Base-by-base conservation (phyloP, 805 yeast species). In the Kuraishia cidri region DNA sequence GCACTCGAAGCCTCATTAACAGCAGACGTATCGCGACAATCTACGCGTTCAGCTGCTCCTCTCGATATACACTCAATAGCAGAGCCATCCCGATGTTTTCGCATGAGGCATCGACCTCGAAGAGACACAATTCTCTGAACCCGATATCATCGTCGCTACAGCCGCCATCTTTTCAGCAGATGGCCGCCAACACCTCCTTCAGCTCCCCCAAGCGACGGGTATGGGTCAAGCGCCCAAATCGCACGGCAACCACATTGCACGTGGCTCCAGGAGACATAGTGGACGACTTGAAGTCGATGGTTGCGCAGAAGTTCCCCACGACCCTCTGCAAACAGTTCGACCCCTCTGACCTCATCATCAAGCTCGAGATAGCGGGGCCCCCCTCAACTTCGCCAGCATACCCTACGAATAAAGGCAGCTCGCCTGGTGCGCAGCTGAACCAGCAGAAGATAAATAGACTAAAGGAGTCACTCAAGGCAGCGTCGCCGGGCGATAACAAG, bases 271-370 rank as follows among this genome's bases (percentile, higher is more conserved):
- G 54, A 14, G 90, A 83, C 47, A 66, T 87, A 1, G 69, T 88
- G 4, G 97, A 88, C 52, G 95, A 90, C 53, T 60, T 88, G 44
- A 88, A 88, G 47, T 58, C 66, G 8, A 66, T 74, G 37, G 66
- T 88, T 1, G 54, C 77, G 24, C 58, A 58, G 29, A 82, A 79
- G 44, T 81, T 70, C 51, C 82, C 94, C 34, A 75, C 80, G 37
- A 68, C 84, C 3, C 48, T 80, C 35, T 82, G 76, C 3, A 51
- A 70, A 38, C 50, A 60, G 29, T 69, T 66, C 47, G 86, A 86
- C 58, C 77, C 94, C 6, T 75, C 94, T 8, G 85, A 83, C 48
- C 37, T 79, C 41, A 35, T 62, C 12, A 50, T 75, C 38, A 48
- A 48, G 31, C 21, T 52, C 20, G 50, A 46, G 13, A 4, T 20